Conservation (phyloP, 1,284 basidiomycete genomes). For the Golubevia sp. region DNA sequence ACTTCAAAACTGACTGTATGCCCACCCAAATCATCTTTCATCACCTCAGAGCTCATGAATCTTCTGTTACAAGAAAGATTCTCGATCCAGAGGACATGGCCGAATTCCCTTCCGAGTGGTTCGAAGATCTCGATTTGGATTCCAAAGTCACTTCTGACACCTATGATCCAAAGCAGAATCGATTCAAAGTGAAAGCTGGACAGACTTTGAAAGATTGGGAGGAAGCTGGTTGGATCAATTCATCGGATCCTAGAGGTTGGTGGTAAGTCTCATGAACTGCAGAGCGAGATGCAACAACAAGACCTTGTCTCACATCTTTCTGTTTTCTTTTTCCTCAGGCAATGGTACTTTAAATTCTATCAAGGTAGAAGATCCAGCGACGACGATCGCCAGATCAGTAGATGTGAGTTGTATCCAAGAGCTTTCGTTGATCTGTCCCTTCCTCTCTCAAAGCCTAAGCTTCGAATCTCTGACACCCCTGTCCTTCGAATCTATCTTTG, state of each 20-base stretch:
- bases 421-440: not conserved
- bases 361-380: conserved; percentile 63
- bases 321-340: conserved; percentile 4
- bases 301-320: not conserved
- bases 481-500: not conserved
- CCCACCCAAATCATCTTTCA: too few species aligned
- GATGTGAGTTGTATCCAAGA: conserved; percentile 62
- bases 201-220: conserved; percentile 65
- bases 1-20: too few species aligned
- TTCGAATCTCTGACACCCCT: not conserved
- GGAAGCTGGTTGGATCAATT: conserved; percentile 64
- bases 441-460: not conserved
- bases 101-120: conserved; percentile 34
- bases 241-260: conserved; percentile 65
- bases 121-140: conserved; percentile 25
- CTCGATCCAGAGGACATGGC: conserved; percentile 32
- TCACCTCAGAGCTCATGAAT: conserved; percentile 14
- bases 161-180: conserved; percentile 61
- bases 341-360: conserved; percentile 65
- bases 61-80: conserved; percentile 19
- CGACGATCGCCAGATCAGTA: conserved; percentile 64
- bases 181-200: conserved; percentile 63
- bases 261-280: conserved; percentile 51
- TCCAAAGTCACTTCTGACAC: conserved; percentile 17
- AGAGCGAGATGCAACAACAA: not conserved